phyloP scores from a whole-genome alignment of 78 protist genomes.

The Dictyostelium citrinum region DNA sequence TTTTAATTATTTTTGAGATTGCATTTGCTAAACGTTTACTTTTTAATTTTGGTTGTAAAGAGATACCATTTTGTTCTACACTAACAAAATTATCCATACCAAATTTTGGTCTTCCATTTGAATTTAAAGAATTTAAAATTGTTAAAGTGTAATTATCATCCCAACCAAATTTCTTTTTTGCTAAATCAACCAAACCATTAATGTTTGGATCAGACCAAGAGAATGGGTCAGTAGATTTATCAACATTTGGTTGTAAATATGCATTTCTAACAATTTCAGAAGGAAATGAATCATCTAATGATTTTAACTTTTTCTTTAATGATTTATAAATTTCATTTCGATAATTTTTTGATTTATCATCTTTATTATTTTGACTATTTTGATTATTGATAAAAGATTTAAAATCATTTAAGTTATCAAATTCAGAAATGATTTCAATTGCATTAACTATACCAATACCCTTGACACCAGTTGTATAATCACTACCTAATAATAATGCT shows the following conservation, averaged over 20 bases:
- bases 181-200: not conserved
- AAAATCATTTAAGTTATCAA: constrained; percentile 37
- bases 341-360: not conserved
- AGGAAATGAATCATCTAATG: constrained; percentile 28
- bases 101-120: not conserved
- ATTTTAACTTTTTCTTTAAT: not conserved
- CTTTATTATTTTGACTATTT: not conserved
- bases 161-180: constrained; percentile 62
- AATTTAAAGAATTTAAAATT: not conserved
- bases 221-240: constrained; percentile 12
- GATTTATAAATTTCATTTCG: not conserved
- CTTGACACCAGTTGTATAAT: constrained; percentile 76
- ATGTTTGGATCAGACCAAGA: constrained; percentile 31
- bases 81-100: not conserved
- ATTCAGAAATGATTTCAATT: constrained; percentile 68
- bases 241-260: constrained; percentile 34
- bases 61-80: not conserved
- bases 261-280: constrained; percentile 40
- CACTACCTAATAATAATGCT: constrained; percentile 59
- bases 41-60: constrained; percentile 20
- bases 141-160: not conserved
- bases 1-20: not conserved
- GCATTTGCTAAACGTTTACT: constrained; percentile 44
- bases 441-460: constrained; percentile 84
- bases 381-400: not conserved